phyloP scores from a whole-genome alignment of 2,329 filamentous ascomycete genomes.

The Aquanectria penicillioides region DNA sequence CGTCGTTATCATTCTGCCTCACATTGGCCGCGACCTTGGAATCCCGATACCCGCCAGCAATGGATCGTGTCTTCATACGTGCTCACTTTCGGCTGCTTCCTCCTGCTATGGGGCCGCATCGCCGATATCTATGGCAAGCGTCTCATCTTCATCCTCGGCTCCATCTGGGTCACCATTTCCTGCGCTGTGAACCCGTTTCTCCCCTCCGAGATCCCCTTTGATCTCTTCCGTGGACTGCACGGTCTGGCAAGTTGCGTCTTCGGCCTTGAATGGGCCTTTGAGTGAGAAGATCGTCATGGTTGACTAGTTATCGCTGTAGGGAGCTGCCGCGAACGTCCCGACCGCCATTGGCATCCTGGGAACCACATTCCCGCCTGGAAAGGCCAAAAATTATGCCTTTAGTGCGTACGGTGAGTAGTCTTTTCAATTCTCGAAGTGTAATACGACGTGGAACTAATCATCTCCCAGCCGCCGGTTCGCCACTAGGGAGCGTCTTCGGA shows the following conservation, averaged over 20 bases:
- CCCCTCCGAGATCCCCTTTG: slow-evolving; percentile 73
- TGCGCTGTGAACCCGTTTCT: slow-evolving; percentile 71
- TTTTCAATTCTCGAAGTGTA: background rate
- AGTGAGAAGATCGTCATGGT: no score
- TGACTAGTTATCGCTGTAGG: slow-evolving; percentile 47
- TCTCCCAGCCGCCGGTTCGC: slow-evolving; percentile 67
- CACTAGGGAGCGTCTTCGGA: slow-evolving; percentile 71
- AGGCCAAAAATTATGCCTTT: slow-evolving; percentile 77
- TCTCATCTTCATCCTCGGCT: slow-evolving; percentile 71
- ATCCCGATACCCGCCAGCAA: slow-evolving; percentile 68
- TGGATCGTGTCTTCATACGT: slow-evolving; percentile 75
- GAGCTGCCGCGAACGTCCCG: slow-evolving; percentile 75
- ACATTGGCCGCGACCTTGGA: slow-evolving; percentile 64
- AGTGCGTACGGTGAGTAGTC: slow-evolving; percentile 62
- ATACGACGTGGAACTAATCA: background rate
- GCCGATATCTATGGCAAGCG: slow-evolving; percentile 75
- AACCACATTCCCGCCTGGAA: slow-evolving; percentile 72
- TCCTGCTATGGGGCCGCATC: slow-evolving; percentile 74
- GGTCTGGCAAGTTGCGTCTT: slow-evolving; percentile 65
- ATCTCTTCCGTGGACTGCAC: slow-evolving; percentile 73
- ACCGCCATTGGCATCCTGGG: slow-evolving; percentile 77
- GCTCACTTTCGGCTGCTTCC: slow-evolving; percentile 73
- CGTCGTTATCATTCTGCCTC: slow-evolving; percentile 57
- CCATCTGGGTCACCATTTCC: slow-evolving; percentile 69
- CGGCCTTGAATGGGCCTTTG: no score